Conservation (phyloP, 177 flowering plant genomes). For the Vitis hybrid region DNA sequence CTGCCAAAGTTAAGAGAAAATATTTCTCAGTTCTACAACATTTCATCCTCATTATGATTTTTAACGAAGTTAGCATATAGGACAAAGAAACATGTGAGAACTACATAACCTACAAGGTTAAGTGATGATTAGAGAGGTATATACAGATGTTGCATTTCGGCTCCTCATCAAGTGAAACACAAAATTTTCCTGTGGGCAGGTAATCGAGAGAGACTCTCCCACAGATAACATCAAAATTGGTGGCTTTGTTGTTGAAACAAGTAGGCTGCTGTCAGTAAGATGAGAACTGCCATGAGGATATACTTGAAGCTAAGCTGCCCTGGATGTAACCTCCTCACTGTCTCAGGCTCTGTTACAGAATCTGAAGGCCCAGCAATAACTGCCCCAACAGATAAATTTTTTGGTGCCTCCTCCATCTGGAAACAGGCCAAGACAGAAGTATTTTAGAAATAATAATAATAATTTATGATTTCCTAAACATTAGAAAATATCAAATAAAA, state of each 20-base stretch:
- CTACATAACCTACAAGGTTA: neutral
- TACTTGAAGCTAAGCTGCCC: slow-evolving; percentile 49
- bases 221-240: slow-evolving; percentile 13
- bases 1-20: too few relatives aligned
- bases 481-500: too few relatives aligned
- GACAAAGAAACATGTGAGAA: neutral
- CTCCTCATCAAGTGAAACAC: neutral
- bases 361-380: slow-evolving; percentile 20
- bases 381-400: slow-evolving; percentile 13
- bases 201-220: neutral
- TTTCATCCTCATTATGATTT: neutral
- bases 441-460: neutral
- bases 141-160: neutral
- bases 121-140: neutral
- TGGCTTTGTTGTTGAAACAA: slow-evolving; percentile 1
- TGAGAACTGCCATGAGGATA: slow-evolving; percentile 35
- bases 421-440: slow-evolving; percentile 8
- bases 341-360: slow-evolving; percentile 26
- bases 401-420: slow-evolving; percentile 30
- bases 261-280: slow-evolving; percentile 32
- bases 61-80: neutral
- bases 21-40: neutral
- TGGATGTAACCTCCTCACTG: slow-evolving; percentile 61
- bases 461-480: too few relatives aligned
- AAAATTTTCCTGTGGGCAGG: neutral